phyloP scores from a whole-genome alignment of 805 yeast species.

The Saccharomycopsis fodiens region DNA sequence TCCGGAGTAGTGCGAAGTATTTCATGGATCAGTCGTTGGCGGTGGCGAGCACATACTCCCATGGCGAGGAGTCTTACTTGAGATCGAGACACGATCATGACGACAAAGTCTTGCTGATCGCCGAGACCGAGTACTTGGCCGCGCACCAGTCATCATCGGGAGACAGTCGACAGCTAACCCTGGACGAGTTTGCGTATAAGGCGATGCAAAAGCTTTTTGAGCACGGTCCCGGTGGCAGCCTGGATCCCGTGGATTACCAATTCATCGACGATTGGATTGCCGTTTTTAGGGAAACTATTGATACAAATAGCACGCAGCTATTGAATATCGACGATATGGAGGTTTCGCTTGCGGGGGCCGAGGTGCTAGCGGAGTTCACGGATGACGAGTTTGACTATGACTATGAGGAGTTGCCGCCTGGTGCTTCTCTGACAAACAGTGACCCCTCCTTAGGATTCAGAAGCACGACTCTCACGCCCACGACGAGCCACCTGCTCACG shows the following conservation, averaged over 20 bases:
- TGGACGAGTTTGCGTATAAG: background rate
- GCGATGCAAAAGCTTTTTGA: background rate
- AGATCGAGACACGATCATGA: background rate
- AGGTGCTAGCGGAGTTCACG: background rate
- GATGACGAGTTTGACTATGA: background rate
- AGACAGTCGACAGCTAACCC: background rate
- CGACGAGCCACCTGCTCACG: background rate
- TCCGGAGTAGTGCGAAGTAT: background rate
- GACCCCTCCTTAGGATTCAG: no score
- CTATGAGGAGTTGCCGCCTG: background rate
- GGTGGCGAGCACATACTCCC: background rate
- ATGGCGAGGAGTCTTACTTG: background rate
- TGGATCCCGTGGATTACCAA: background rate
- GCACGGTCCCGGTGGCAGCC: background rate
- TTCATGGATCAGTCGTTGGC: conserved; percentile 2
- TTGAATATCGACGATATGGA: no score
- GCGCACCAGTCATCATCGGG: background rate
- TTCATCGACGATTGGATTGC: background rate
- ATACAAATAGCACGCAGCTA: no score
- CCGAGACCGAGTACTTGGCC: background rate
- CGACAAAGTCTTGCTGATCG: background rate
- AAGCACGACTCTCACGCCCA: background rate
- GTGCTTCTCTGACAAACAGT: no score
- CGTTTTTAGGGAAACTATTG: no score
- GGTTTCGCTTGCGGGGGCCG: background rate